phyloP scores from a whole-genome alignment of 768 basidiomycete species.

The Amanita phalloides region DNA sequence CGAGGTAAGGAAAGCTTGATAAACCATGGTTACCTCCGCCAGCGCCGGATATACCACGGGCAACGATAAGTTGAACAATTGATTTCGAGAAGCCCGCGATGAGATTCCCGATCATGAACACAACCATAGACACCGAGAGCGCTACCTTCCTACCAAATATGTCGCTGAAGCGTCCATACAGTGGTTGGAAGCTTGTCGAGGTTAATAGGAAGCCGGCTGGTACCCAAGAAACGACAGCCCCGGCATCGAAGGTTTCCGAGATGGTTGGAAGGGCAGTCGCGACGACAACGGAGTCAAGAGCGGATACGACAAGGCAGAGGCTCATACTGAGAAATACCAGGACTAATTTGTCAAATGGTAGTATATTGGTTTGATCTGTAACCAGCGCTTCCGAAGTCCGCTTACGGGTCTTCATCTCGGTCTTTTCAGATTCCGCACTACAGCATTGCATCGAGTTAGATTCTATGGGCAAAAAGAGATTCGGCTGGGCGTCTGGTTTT shows the following conservation, averaged over 20 bases:
- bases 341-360: constrained; percentile 54
- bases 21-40: constrained; percentile 37
- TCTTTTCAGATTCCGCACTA: not conserved
- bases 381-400: not conserved
- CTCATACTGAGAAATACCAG: constrained; percentile 52
- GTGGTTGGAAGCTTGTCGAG: constrained; percentile 50
- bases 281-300: constrained; percentile 63
- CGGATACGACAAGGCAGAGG: constrained; percentile 49
- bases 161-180: constrained; percentile 54
- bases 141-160: constrained; percentile 59
- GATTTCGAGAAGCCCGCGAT: constrained; percentile 55
- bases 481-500: not conserved
- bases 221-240: constrained; percentile 58
- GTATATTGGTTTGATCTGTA: constrained; percentile 70
- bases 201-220: constrained; percentile 65
- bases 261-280: constrained; percentile 70
- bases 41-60: constrained; percentile 56
- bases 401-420: not conserved
- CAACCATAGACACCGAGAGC: constrained; percentile 43
- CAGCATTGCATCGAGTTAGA: not conserved
- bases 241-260: constrained; percentile 52
- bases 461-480: not conserved
- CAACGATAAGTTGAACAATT: constrained; percentile 59
- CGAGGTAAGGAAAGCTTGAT: not conserved
- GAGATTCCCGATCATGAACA: constrained; percentile 58